Percentiles rank a stretch among this genome's conserved stretches.
Evolutionary conservation across 116 monocot genomes (phyloP).

Genomic region (Trichopus zeylanicus): DNA sequence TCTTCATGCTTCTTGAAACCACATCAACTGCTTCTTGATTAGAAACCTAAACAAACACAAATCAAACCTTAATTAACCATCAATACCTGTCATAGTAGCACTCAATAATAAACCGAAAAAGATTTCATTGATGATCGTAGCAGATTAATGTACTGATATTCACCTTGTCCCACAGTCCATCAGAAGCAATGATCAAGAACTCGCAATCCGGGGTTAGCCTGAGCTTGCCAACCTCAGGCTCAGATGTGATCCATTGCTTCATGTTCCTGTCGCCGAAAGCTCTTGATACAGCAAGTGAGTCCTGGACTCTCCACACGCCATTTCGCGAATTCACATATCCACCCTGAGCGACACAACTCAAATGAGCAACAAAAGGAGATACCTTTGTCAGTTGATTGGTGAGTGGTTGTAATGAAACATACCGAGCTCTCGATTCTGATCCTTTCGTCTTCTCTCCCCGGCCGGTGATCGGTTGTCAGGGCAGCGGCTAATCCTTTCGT

Average conservation of each 20-base stretch:
- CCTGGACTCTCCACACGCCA: conserved; percentile 46
- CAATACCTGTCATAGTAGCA: not conserved
- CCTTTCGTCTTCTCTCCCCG: conserved; percentile 45
- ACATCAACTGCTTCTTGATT: conserved; percentile 32
- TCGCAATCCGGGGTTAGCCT: conserved; percentile 20
- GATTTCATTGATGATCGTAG: not conserved
- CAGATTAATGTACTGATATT: not conserved
- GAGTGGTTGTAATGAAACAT: not conserved
- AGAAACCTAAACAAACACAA: conserved; percentile 10
- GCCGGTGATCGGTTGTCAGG: conserved; percentile 60
- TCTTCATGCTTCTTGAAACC: conserved; percentile 4
- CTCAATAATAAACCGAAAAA: not conserved
- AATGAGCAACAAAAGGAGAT: not conserved
- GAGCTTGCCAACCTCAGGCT: conserved; percentile 32
- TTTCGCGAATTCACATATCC: conserved; percentile 30
- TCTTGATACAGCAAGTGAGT: conserved; percentile 36
- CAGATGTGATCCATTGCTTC: conserved; percentile 50
- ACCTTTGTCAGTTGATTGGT: not conserved
- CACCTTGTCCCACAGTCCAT: conserved; percentile 59
- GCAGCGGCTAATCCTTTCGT: conserved; percentile 26
- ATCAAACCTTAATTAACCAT: not conserved
- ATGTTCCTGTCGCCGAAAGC: conserved; percentile 32
- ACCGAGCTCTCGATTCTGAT: conserved; percentile 50
- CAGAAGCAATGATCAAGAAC: conserved; percentile 43
- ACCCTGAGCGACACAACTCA: conserved; percentile 11